Evolutionary conservation across 768 basidiomycete species (phyloP).

Genomic region (Collybia sordida): DNA sequence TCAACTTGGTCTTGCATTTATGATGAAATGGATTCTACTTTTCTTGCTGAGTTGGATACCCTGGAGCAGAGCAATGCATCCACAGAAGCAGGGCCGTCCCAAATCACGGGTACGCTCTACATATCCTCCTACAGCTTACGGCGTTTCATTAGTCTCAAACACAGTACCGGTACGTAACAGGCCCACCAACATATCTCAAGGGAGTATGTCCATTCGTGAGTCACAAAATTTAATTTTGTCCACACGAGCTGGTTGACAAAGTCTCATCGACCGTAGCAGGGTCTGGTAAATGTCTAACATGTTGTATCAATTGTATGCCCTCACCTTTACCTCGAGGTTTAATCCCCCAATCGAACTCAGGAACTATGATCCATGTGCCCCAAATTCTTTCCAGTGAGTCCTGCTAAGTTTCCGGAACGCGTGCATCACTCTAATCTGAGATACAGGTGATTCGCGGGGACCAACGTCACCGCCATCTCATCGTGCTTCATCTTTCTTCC

Average conservation of each 20-base stretch:
- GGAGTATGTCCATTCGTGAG: neutral
- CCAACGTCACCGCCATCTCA: neutral
- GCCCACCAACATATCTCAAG: no score
- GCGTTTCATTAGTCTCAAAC: no score
- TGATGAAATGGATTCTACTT: constrained; percentile 31
- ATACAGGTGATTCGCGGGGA: constrained; percentile 4
- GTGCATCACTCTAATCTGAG: constrained; percentile 1
- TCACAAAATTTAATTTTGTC: neutral
- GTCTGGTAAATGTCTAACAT: neutral
- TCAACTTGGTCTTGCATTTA: constrained; percentile 25
- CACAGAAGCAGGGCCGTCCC: constrained; percentile 1
- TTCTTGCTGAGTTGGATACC: constrained; percentile 44
- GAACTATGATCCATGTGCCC: neutral
- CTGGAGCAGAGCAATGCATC: constrained; percentile 37
- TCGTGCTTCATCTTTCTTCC: neutral
- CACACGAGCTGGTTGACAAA: neutral
- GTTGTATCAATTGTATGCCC: constrained; percentile 3
- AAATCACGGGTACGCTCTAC: constrained; percentile 5
- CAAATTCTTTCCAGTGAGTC: constrained; percentile 7
- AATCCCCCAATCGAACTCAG: constrained; percentile 3
- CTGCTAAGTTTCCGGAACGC: neutral
- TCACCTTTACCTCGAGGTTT: constrained; percentile 13
- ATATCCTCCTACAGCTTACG: neutral
- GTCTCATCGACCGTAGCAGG: no score
- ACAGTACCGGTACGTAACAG: no score